Conservation (phyloP, 352 stramenopile genomes). For the Phytopythium litorale region DNA sequence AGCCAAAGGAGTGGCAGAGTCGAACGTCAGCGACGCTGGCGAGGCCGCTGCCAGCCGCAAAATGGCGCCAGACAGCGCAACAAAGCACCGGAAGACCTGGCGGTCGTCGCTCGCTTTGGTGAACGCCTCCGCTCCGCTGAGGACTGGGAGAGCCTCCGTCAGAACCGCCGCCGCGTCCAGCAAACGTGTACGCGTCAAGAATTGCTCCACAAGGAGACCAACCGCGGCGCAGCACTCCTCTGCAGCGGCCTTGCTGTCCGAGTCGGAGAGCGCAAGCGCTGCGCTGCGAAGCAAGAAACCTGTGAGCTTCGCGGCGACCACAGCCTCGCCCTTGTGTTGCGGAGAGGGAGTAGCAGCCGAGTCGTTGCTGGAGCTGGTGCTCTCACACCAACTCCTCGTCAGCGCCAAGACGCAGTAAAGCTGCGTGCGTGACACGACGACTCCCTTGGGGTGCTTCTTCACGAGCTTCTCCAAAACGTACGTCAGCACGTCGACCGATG, state of each 20-base stretch:
- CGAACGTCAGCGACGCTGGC: constrained; percentile 15
- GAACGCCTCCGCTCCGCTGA: constrained; percentile 18
- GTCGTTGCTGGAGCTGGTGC: background rate
- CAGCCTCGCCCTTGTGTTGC: background rate
- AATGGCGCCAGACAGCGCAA: constrained; percentile 27
- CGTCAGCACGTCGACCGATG: background rate
- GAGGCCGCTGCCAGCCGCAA: constrained; percentile 26
- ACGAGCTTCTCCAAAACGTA: constrained; percentile 14
- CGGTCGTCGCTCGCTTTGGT: constrained; percentile 12
- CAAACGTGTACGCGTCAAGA: background rate
- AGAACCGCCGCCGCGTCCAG: constrained; percentile 10
- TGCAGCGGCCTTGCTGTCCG: background rate
- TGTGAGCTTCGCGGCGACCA: constrained; percentile 10
- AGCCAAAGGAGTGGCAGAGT: no score
- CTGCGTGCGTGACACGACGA: constrained; percentile 23
- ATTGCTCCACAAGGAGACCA: background rate
- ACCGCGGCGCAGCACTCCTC: background rate
- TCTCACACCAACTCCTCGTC: constrained; percentile 11
- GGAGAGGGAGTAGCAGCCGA: background rate
- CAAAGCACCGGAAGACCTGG: constrained; percentile 25
- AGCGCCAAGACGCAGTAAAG: constrained; percentile 33
- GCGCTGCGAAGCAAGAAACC: constrained; percentile 18
- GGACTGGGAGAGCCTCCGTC: constrained; percentile 18
- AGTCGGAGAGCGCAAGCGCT: constrained; percentile 12
- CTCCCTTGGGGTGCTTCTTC: constrained; percentile 15